Base-by-base conservation (phyloP, 2,329 filamentous ascomycete species). In the Apiospora rasikravindrae region DNA sequence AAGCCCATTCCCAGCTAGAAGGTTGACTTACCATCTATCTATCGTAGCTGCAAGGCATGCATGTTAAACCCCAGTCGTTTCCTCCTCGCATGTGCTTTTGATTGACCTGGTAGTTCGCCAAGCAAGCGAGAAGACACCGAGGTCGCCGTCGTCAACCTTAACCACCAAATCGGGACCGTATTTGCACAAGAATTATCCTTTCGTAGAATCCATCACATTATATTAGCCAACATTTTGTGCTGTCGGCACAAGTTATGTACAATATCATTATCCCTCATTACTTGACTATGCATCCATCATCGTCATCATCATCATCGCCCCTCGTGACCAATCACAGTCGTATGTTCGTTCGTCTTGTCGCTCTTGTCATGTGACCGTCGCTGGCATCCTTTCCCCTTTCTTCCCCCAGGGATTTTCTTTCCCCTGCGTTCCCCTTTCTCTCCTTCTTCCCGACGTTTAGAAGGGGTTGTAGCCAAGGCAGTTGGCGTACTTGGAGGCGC, bases 401-500 rank as follows among this genome's bases (percentile, higher is more conserved):
- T 37, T 10, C 29, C 16, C 29, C 26, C 4, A 33, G 1, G 33
- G 33, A 4, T 64, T 29, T 64, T 29, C 19, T 2, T 22, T 10
- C 16, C 26, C 14, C 11, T 2, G 7, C n/a, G n/a, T n/a, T n/a
- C n/a, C n/a, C n/a, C n/a, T n/a, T n/a, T n/a, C n/a, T n/a, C n/a
- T 26, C n/a, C 53, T 3, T 33, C 53, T 40, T 40, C 40, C 57
- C 19, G 1, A 6, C 29, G 33, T n/a, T 64, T 37, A 64, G 57
- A 64, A 64, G 14, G 57, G 57, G 57, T 64, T 64, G 57, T 40
- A n/a, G 57, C 57, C 57, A 22, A 64, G 57, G 57, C 57, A 64
- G 57, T 24, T 61, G 33, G 57, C 57, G 57, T 64, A 64, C 57
- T 64, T 64, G 2, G 57, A 61, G 19, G 26, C 26, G 16, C 57